Evolutionary conservation across 140 eudicot genomes (phyloP).

Genomic region (Eryngium alpinum): DNA sequence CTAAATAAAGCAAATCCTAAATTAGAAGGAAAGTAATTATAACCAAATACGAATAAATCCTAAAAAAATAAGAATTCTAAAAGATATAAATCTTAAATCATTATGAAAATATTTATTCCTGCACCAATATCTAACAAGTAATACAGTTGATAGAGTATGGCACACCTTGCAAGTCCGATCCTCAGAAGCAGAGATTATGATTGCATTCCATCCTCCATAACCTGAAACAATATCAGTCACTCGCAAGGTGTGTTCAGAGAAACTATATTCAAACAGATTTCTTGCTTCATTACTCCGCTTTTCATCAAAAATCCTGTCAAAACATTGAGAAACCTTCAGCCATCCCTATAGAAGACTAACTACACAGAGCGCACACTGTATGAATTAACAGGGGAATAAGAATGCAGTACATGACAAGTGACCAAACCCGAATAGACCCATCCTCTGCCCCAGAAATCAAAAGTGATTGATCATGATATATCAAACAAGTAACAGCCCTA

Average conservation of each 20-base stretch:
- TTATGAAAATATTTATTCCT: no score
- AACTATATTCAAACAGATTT: slow-evolving; percentile 11
- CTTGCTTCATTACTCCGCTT: slow-evolving; percentile 6
- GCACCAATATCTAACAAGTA: background rate
- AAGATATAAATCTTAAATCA: no score
- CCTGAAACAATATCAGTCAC: slow-evolving; percentile 73
- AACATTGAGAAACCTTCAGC: background rate
- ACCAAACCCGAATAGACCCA: slow-evolving; percentile 88
- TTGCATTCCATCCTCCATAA: slow-evolving; percentile 76
- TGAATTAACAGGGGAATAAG: background rate
- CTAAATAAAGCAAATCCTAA: no score
- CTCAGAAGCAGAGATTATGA: slow-evolving; percentile 75
- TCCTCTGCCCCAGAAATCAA: slow-evolving; percentile 89
- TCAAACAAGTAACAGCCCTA: slow-evolving; percentile 69
- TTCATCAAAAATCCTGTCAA: slow-evolving; percentile 8
- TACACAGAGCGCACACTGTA: background rate
- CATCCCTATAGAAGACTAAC: background rate
- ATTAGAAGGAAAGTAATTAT: no score
- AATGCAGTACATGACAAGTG: slow-evolving; percentile 59
- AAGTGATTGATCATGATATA: slow-evolving; percentile 65
- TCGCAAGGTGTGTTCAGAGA: slow-evolving; percentile 47
- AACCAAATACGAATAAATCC: no score
- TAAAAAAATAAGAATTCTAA: no score
- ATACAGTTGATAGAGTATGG: background rate
- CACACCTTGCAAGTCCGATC: slow-evolving; percentile 93